Base-by-base conservation (phyloP, 805 yeast species). In the Novakomyces olei region DNA sequence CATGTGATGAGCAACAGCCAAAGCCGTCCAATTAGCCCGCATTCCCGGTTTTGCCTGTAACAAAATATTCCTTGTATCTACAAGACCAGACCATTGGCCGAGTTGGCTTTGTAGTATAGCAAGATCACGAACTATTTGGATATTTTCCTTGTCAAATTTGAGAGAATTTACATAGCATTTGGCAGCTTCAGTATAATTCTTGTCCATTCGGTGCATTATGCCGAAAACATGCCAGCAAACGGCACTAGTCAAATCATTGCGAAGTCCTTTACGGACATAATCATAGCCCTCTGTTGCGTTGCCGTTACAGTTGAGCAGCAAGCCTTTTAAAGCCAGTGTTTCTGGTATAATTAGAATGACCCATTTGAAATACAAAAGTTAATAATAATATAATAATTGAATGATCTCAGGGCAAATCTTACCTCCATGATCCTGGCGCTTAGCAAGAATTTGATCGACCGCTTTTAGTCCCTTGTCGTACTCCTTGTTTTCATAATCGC, bases 11-110 rank as follows among this genome's bases (percentile, higher is more conserved):
- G 95, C 92, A 27, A 80, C 62, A 1, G 92, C 93, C 33, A 76
- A 61, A 0, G 74, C 72, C 1, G 92, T 76, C 93, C 94, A 83
- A 47, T 79, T 77, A 39, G 85, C 81, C 41, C 94, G 65, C 48
- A 69, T 77, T 0, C 92, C 92, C 7, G 88, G 70, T 43, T 66
- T 72, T 17, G 65, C 63, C 44, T 74, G 77, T 51, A 88, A 61
- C 44, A 69, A 71, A 25, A 61, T 60, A 37, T 67, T 69, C 44
- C 95, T 65, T 2, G 85, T 29, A 16, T 36, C 65, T 4, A 67
- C 61, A 39, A 75, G 61, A 16, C 61, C 61, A 42, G 65, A 66
- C 48, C 58, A 79, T 46, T 79, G 83, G 38, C 94, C 69, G 40
- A 63, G 59, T 45, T 88, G 96, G 19, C 76, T 57, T 46, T 83